Evolutionary conservation across 768 basidiomycete species (phyloP).

Genomic region (Daedaleopsis nitida): DNA sequence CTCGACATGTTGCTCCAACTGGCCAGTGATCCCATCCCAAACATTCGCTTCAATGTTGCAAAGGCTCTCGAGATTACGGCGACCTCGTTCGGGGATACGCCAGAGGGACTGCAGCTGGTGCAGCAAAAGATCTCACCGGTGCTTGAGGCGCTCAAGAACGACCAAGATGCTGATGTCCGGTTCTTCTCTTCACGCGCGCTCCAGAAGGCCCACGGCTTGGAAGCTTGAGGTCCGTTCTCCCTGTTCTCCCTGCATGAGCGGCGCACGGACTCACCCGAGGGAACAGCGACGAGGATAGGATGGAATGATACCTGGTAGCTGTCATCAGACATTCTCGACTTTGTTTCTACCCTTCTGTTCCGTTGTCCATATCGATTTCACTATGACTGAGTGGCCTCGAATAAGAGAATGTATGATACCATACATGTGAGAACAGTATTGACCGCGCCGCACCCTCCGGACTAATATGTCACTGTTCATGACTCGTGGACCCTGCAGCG

Average conservation of each 20-base stretch:
- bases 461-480: not conserved
- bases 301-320: conserved; percentile 14
- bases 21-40: conserved; percentile 90
- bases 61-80: conserved; percentile 93
- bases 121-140: conserved; percentile 77
- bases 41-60: conserved; percentile 98
- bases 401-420: conserved; percentile 17
- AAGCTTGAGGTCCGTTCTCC: conserved; percentile 39
- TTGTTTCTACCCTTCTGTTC: conserved; percentile 4
- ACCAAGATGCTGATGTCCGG: conserved; percentile 93
- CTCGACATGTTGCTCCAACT: conserved; percentile 82
- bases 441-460: not conserved
- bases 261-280: not conserved
- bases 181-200: conserved; percentile 88
- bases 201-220: conserved; percentile 50
- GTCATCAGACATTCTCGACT: conserved; percentile 2
- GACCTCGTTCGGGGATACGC: conserved; percentile 56
- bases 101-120: conserved; percentile 77
- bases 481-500: too few species aligned
- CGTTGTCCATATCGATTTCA: conserved; percentile 6
- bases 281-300: conserved; percentile 1
- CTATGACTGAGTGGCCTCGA: not conserved
- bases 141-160: conserved; percentile 83
- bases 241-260: not conserved
- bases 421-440: not conserved